Evolutionary conservation across 306 rosid genomes (phyloP), one percentile per base, ranked within the genome.

Genomic region (Hippophae tibetana): DNA sequence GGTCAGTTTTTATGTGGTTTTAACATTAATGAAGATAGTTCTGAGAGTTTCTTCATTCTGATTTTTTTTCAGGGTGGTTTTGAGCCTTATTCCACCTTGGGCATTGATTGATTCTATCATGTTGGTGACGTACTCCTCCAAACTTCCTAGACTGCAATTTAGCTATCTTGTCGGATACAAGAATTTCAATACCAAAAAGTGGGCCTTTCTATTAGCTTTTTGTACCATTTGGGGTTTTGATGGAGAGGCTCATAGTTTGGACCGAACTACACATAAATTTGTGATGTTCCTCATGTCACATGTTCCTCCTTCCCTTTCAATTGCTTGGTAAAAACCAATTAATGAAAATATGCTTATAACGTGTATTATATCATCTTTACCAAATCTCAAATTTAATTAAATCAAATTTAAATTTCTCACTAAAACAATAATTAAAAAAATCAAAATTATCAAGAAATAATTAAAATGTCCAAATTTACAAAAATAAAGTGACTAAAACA

Each of bases 1-100:
- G 10, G 23, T 11, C 38, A 41, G 10, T 52, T 26, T 61, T 64
- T 61, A 43, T 56, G 54, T 44, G 45, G 44, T 27, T 66, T 66
- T 44, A 27, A 48, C 7, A 0, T 42, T 53, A 50, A 18, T 13
- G 31, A 58, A 43, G 26, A 43, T 42, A 0, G 52, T 7, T 50
- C 57, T 46, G 63, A 69, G 70, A 49, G 47, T 43, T 52, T n/a
- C 51, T 58, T 50, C 45, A 12, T 68, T 57, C 65, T 65, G 42
- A 62, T 69, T 18, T 0, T 18, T 18, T 18, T 7, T 55, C 79
- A 78, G 82, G 79, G 79, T 58, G 79, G 65, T 65, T 53, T 46
- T 66, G 82, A 78, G 66, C 71, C 82, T 31, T 73, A 69, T 63
- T 73, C 79, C 55, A 73, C 76, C 61, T 70, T 78, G 68, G 82